Base-by-base conservation (phyloP, 2,329 filamentous ascomycete species). In the Arthrobotrys musiformis region DNA sequence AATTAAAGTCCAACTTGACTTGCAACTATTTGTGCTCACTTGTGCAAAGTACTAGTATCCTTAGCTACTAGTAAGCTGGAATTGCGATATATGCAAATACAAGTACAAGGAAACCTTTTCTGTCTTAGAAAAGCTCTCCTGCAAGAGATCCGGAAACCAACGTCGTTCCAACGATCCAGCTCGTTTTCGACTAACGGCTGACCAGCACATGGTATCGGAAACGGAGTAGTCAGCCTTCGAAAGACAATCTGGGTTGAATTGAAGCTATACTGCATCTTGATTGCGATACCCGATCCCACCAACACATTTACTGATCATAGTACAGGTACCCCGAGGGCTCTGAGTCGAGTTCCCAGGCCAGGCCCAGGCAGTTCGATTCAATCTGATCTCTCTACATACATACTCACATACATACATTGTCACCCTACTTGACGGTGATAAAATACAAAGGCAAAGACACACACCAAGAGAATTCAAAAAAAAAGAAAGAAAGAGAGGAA, bases 151-250 rank as follows among this genome's bases (percentile, higher is more conserved):
- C 63, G 63, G 54, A 33, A 58, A 50, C 22, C 63, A 50, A 50
- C 42, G 40, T 30, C 24, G 35, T 68, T 42, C 63, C 63, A 68
- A 58, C 63, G 63, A 68, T 68, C 63, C 52, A 67, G 46, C 35
- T 56, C 28, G 44, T 58, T 50, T 66, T 35, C 44, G 61, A 46
- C 46, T 60, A 72, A 67, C 26, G 26, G 37, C 69, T 56, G 54
- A 28, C 70, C 52, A 54, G 62, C 61, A 61, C 54, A 67, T 37
- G 70, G 70, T 30, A 58, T 69, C 70, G 70, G 70, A 69, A 63
- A 67, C 46, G 63, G 70, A 46, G 70, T 75, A 62, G 62, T 75
- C 62, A 69, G 70, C 70, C 56, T 75, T 69, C 54, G 63, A 75
- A 52, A 56, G 67, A 70, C 67, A 70, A 70, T 70, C 67, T 9